Conservation (phyloP, 2,329 filamentous ascomycete species). For the Microcyclospora tardicrescens region DNA sequence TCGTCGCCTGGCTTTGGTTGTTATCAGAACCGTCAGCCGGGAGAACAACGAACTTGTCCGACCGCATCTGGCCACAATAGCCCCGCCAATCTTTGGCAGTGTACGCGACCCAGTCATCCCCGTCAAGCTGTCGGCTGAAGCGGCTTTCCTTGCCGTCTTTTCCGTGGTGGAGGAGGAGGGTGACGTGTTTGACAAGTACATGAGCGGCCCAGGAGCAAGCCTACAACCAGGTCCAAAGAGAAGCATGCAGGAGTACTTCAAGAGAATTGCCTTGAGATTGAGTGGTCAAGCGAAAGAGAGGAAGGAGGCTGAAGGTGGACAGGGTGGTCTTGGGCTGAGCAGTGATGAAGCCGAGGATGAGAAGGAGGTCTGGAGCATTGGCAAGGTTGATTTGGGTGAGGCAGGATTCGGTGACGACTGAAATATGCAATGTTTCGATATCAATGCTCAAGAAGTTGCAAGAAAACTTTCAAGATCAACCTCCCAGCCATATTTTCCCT, state of each 20-base stretch:
- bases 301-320: constrained; percentile 79
- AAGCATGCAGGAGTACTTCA: constrained; percentile 95
- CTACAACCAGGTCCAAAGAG: constrained; percentile 63
- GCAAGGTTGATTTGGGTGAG: constrained; percentile 71
- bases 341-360: constrained; percentile 92
- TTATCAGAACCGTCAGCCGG: constrained; percentile 73
- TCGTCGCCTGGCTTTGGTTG: constrained; percentile 72
- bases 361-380: constrained; percentile 89
- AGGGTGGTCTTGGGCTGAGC: constrained; percentile 70
- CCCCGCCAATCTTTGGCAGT: constrained; percentile 71
- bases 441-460: too few species aligned
- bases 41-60: constrained; percentile 67
- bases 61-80: constrained; percentile 68
- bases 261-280: constrained; percentile 72
- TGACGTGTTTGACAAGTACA: constrained; percentile 82
- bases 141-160: constrained; percentile 84
- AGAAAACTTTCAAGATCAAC: too few species aligned
- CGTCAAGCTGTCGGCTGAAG: constrained; percentile 88
- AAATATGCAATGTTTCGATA: neutral
- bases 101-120: constrained; percentile 89
- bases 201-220: constrained; percentile 51
- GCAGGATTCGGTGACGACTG: constrained; percentile 12
- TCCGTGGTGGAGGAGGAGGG: constrained; percentile 76
- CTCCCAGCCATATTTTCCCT: too few species aligned
- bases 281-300: constrained; percentile 81